These are phyloP conservation scores for Galerina sulciceps DNA, from an alignment of 768 basidiomycete species.

Conservation along the genomic window DNA sequence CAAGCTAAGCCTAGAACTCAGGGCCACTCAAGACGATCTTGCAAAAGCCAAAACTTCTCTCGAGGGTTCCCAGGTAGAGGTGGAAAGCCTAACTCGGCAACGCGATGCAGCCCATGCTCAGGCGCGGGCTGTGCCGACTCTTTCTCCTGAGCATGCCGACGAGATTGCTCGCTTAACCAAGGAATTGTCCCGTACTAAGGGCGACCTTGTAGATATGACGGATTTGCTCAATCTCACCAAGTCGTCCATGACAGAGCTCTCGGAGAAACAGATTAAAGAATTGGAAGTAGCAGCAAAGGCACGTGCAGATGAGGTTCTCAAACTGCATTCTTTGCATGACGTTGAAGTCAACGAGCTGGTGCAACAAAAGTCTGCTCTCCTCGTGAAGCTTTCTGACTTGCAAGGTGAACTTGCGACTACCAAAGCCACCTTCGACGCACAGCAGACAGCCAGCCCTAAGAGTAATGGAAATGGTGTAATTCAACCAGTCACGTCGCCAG, in stretches of 20 bases:
- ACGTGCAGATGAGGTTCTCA: constrained; percentile 73
- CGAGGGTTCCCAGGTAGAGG: constrained; percentile 55
- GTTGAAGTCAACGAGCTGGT: constrained; percentile 60
- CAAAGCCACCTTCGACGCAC: constrained; percentile 57
- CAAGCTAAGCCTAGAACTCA: constrained; percentile 70
- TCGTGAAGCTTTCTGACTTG: constrained; percentile 68
- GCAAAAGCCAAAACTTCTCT: constrained; percentile 70
- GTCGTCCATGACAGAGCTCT: constrained; percentile 71
- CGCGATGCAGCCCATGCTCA: constrained; percentile 64
- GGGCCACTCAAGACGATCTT: constrained; percentile 85
- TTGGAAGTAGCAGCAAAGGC: constrained; percentile 75
- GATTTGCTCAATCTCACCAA: constrained; percentile 73
- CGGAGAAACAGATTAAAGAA: constrained; percentile 69
- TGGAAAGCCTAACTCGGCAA: constrained; percentile 61
- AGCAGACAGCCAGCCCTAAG: constrained; percentile 55
- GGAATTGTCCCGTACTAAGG: constrained; percentile 66
- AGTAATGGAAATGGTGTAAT: constrained; percentile 52
- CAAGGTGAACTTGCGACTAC: constrained; percentile 77
- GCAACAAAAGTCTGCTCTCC: constrained; percentile 65
- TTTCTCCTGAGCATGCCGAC: constrained; percentile 51
- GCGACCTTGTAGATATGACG: constrained; percentile 67
- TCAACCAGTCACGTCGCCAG: constrained; percentile 42
- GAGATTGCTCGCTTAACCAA: constrained; percentile 60
- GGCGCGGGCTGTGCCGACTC: constrained; percentile 40
- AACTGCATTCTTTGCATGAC: constrained; percentile 61